Evolutionary conservation across 345 rosid species (phyloP), one percentile per base, ranked within the genome.

Genomic region (Citrus unshiu): DNA sequence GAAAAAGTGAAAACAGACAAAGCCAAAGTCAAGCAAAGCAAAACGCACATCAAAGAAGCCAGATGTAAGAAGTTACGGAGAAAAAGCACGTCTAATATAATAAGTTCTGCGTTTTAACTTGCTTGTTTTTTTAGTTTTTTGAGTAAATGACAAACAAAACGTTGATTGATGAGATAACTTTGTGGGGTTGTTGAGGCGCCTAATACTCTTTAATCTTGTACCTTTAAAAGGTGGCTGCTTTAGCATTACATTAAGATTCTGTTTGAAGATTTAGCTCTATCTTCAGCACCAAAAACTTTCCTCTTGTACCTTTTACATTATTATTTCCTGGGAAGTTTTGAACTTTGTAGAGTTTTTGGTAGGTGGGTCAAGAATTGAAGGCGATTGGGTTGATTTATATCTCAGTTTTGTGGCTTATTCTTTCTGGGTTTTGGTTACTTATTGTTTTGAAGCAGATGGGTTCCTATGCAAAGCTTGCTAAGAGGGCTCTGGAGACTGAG

Each of bases 401-500:
- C 25, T 18, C 7, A 29, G 74, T 7, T 75, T 24, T 61, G 16
- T 51, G 63, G 54, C 58, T 51, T 64, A 40, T 29, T 32, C 9
- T 76, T 72, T 62, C 21, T 61, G 74, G 75, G 73, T 68, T 82
- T 73, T 75, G 60, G 39, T 75, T 39, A 27, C 73, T 78, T 56
- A 2, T 68, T 46, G 51, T 46, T 39, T 27, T 24, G 24, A 24
- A 68, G 77, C 76, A 90, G 89, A 96, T 96, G 98, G 99, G 97
- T 85, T 93, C 92, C 57, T 82, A 10, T 24, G 91, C 81, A 83
- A 90, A 66, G 91, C 97, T 96, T 81, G 97, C 99, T 35, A 91
- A 77, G 82, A 93, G 99, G 84, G 84, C 91, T 34, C 27, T 93
- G 86, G 95, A 86, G 79, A 96, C 98, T 29, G 92, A 96, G 54